Percentiles rank a stretch among this genome's conserved stretches.
phyloP scores from a whole-genome alignment of 2,329 filamentous ascomycete genomes.

The Nannizzia gypsea region DNA sequence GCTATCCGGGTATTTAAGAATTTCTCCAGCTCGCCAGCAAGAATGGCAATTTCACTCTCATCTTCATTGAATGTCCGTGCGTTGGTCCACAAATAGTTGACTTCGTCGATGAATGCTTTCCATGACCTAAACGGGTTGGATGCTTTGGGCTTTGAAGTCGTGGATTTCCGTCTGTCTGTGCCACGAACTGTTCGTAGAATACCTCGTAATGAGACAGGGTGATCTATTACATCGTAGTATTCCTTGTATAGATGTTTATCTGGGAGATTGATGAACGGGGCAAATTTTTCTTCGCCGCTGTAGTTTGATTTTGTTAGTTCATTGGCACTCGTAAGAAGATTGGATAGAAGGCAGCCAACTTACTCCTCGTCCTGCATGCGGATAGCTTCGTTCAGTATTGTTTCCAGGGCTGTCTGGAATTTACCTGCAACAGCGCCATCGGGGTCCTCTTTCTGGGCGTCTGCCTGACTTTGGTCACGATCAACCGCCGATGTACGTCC shows the following conservation, averaged over 20 bases:
- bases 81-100: constrained; percentile 75
- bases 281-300: constrained; percentile 55
- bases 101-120: constrained; percentile 67
- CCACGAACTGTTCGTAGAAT: constrained; percentile 68
- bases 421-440: background rate
- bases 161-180: constrained; percentile 54
- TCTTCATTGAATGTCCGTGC: constrained; percentile 86
- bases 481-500: constrained; percentile 14
- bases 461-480: constrained; percentile 8
- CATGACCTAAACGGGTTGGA: constrained; percentile 55
- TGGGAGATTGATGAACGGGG: constrained; percentile 68
- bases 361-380: constrained; percentile 55
- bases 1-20: constrained; percentile 57
- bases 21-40: constrained; percentile 63
- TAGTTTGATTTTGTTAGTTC: constrained; percentile 15
- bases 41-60: constrained; percentile 66
- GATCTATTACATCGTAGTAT: constrained; percentile 73
- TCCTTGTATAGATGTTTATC: constrained; percentile 59
- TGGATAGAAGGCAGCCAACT: constrained; percentile 20
- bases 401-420: constrained; percentile 79
- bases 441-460: constrained; percentile 46
- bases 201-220: constrained; percentile 66
- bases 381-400: constrained; percentile 65
- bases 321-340: constrained; percentile 11
- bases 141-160: constrained; percentile 47